Evolutionary conservation across 768 basidiomycete genomes (phyloP).

Genomic region (Podaxis sp.): DNA sequence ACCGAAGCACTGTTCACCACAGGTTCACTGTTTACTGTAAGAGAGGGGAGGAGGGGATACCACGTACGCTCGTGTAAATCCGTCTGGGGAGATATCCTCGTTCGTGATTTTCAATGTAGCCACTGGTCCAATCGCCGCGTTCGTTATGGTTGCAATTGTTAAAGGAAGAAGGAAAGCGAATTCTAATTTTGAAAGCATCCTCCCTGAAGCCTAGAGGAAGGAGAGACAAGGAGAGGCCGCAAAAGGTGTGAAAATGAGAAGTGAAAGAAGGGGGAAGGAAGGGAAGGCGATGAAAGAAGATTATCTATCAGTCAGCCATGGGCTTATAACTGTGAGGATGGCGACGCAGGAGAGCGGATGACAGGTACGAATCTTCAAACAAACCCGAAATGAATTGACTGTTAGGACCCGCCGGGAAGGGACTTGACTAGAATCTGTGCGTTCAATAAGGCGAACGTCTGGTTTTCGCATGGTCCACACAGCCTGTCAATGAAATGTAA

Average conservation of each 20-base stretch:
- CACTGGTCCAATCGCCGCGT: constrained; percentile 17
- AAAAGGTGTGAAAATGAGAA: neutral
- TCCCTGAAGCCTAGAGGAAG: neutral
- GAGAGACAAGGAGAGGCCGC: neutral
- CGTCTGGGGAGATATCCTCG: constrained; percentile 24
- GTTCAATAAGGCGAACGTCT: neutral
- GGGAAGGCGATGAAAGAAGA: neutral
- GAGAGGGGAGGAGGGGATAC: neutral
- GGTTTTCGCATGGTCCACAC: neutral
- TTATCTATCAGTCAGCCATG: neutral
- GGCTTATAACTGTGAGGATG: neutral
- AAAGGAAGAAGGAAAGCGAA: neutral
- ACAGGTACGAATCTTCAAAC: too few species aligned
- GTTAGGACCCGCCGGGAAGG: too few species aligned
- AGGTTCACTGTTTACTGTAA: neutral
- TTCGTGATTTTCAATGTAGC: constrained; percentile 23
- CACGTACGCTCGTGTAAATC: constrained; percentile 16
- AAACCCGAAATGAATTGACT: neutral
- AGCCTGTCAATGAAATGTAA: too few species aligned
- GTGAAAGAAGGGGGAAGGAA: neutral
- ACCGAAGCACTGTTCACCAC: constrained; percentile 22
- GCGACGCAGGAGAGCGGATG: neutral
- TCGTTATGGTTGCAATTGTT: neutral
- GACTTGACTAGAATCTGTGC: neutral
- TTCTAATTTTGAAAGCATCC: neutral